Conservation (phyloP, 1,139 yeast species). For the Sugiyamaella grinbergsii region DNA sequence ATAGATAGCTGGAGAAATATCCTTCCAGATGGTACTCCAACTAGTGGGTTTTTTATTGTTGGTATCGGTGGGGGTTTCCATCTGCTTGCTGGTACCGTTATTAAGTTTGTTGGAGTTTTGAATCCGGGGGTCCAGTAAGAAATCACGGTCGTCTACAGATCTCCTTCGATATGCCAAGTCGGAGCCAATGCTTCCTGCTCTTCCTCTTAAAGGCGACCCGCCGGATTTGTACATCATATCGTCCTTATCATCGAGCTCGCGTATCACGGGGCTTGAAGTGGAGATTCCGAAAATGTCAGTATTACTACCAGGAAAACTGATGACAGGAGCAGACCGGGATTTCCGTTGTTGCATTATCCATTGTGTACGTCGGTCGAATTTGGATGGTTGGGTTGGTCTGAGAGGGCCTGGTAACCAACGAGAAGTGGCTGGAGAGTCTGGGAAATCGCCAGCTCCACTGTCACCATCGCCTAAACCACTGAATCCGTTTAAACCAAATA, state of each 20-base stretch:
- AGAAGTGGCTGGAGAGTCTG: neutral
- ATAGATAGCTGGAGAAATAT: conserved; percentile 32
- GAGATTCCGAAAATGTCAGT: conserved; percentile 18
- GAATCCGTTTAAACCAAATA: conserved; percentile 6
- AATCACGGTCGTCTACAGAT: conserved; percentile 2
- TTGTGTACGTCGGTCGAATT: neutral
- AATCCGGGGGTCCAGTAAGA: neutral
- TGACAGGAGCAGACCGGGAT: neutral
- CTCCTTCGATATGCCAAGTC: neutral
- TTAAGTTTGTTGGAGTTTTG: neutral
- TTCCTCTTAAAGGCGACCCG: conserved; percentile 8
- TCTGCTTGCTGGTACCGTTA: too few relatives aligned
- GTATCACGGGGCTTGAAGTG: conserved; percentile 7
- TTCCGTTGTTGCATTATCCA: conserved; percentile 17
- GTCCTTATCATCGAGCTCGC: conserved; percentile 15
- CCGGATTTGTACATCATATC: neutral
- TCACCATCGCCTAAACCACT: too few relatives aligned
- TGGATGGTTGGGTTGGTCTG: conserved; percentile 12
- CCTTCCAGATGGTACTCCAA: conserved; percentile 12
- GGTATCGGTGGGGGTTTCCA: neutral
- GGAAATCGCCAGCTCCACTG: neutral
- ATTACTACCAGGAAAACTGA: conserved; percentile 1
- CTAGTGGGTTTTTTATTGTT: conserved; percentile 6
- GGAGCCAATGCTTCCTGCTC: neutral
- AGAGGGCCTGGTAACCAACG: conserved; percentile 12